phyloP scores from a whole-genome alignment of 2,329 filamentous ascomycete species.

The Cladosporium colombiae region DNA sequence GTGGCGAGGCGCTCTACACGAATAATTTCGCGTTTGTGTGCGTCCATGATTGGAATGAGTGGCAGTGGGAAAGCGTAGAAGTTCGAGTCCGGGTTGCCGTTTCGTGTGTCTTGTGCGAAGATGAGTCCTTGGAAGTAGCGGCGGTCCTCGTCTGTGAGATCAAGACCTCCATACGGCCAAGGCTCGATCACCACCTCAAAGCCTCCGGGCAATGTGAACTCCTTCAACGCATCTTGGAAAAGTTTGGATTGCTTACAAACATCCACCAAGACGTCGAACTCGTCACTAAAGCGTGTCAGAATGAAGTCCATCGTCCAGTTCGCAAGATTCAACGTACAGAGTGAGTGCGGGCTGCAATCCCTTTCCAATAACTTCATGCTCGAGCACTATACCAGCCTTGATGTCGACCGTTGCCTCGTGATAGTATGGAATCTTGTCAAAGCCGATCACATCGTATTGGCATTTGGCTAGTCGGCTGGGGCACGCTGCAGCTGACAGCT shows the following conservation, averaged over 20 bases:
- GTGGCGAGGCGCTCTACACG: conserved; percentile 37
- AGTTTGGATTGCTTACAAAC: conserved; percentile 50
- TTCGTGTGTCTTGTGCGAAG: conserved; percentile 35
- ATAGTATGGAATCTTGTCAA: conserved; percentile 53
- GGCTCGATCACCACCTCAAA: conserved; percentile 36
- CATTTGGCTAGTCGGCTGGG: conserved; percentile 52
- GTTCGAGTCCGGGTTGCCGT: conserved; percentile 50
- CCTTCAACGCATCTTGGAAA: conserved; percentile 57
- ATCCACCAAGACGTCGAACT: conserved; percentile 51
- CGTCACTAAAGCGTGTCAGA: conserved; percentile 28
- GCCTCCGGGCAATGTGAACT: conserved; percentile 56
- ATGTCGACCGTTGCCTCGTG: conserved; percentile 52
- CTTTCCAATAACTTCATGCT: conserved; percentile 35
- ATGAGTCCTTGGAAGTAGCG: conserved; percentile 37
- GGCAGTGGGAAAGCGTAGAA: conserved; percentile 38
- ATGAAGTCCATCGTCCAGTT: neutral
- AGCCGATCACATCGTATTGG: conserved; percentile 58
- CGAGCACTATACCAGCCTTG: conserved; percentile 25
- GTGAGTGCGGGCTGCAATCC: conserved; percentile 33
- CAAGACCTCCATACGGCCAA: conserved; percentile 36
- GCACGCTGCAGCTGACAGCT: conserved; percentile 21
- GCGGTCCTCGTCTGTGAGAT: conserved; percentile 32
- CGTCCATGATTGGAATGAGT: conserved; percentile 36
- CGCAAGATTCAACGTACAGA: conserved; percentile 23
- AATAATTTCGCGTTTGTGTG: conserved; percentile 31